Base-by-base conservation (phyloP, 1,139 yeast genomes). In the Hyphopichia pseudoburtonii region DNA sequence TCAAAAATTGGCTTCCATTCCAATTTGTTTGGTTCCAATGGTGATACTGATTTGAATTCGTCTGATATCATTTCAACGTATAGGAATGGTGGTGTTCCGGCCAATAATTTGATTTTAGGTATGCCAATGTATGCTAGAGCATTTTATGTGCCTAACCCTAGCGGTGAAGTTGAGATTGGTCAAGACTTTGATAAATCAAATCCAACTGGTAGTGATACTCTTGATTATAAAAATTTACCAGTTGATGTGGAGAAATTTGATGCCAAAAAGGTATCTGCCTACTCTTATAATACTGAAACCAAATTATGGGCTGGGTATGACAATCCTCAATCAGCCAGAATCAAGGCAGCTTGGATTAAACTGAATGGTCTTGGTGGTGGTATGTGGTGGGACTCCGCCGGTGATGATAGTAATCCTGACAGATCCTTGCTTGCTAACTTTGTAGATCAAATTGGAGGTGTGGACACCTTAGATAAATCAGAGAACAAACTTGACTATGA, bases 361-460 rank as follows among this genome's bases (percentile, higher is more conserved):
- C 51, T 60, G 32, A 62, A 66, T 5, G 51, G 64, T 0, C 64
- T 88, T 8, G 95, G 83, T 0, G 97, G 97, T 1, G 96, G 87
- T 0, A 82, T 92, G 80, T 89, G 88, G 83, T 92, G 97, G 97
- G 96, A 89, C 51, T 83, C 95, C 0, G 72, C 82, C 38, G 96
- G 95, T 1, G 96, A 88, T 51, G 44, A 52, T 31, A 28, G 38
- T 1, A 52, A 62, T 22, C 47, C 51, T 2, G 43, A 54, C 0
- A 52, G 66, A 29, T 70, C 78, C 1, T 54, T 79, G 27, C 54
- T 80, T 5, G 38, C 44, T 15, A 61, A 52, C 19, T 78, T 74
- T 56, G 71, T 72, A 19, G 57, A 63, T 21, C 68, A 59, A 32
- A 38, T 77, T 15, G 75, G 76, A 3, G 74, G 75, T 2, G 14